Evolutionary conservation across 2,329 filamentous ascomycete genomes (phyloP), one percentile per base, ranked within the genome.

Genomic region (Ceratocystis albifundus): DNA sequence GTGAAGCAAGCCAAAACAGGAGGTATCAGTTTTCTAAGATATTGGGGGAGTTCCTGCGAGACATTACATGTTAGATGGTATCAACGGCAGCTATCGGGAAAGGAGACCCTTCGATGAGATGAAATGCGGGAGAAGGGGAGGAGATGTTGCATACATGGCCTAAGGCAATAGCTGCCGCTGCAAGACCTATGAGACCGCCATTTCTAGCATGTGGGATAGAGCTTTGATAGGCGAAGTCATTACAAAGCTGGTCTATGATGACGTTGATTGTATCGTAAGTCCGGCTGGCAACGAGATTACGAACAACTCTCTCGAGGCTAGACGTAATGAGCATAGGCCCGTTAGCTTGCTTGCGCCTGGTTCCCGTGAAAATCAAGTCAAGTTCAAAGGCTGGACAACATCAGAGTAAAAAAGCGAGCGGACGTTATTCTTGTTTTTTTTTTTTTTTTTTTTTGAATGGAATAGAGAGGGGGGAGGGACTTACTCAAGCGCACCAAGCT

Each of bases 1-100:
- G 89, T 90, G 76, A 99, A 99, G 79, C 95, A 99, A 64, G 94
- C 94, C 59, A 99, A 82, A 4, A 99, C 94, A 2, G 95, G 95
- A 59, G 93, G 93, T 0, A 99, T 93, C 71, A 99, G 97, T 71
- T 92, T 88, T 73, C 91, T 87, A 63, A 99, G 82, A 74, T 97
- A 96, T 69, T 87, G 87, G 41, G 94, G 91, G 66, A 99, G 85
- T 75, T 96, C 93, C 86, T 64, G 46, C 66, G 22, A 25, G 22
- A 28, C 17, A 32, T n/a, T 4, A n/a, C 46, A 59, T 17, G 32
- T 25, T 15, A 64, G 7, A 32, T 46, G 22, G 4, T 59, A 53
- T 53, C 48, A 4, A 22, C 20, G 15, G 61, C 7, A 8, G 59
- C 61, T 28, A 30, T 62, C 28, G 45, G 30, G 48, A 1, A 41